phyloP scores from a whole-genome alignment of 1,139 yeast species.

The Suhomyces guaymorum region DNA sequence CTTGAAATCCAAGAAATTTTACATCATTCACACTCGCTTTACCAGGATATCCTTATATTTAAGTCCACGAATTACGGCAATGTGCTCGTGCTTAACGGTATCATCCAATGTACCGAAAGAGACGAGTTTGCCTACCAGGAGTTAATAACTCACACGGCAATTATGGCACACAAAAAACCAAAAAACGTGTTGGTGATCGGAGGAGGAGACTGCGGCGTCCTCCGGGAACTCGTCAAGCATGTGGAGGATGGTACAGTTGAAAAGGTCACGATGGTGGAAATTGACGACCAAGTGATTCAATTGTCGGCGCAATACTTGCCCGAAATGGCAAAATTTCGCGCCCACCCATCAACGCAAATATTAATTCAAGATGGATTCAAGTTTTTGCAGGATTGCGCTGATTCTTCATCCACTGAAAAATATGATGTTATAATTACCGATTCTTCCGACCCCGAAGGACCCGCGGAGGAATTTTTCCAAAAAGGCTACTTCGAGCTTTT shows the following conservation, averaged over 20 bases:
- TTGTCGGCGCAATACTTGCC: constrained; percentile 78
- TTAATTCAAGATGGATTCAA: constrained; percentile 88
- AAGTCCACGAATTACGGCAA: constrained; percentile 77
- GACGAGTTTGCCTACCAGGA: constrained; percentile 93
- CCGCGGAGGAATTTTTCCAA: constrained; percentile 92
- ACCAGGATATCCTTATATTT: constrained; percentile 60
- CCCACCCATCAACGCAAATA: constrained; percentile 71
- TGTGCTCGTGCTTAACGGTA: constrained; percentile 83
- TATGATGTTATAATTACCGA: constrained; percentile 93
- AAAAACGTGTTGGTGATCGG: constrained; percentile 81
- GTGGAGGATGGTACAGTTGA: constrained; percentile 52
- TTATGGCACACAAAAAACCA: constrained; percentile 74
- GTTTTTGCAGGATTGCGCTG: constrained; percentile 64
- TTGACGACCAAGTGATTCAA: constrained; percentile 82
- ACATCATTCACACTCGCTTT: constrained; percentile 38
- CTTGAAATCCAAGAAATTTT: constrained; percentile 36
- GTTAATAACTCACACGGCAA: constrained; percentile 78
- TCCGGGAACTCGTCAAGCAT: constrained; percentile 84
- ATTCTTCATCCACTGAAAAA: constrained; percentile 32
- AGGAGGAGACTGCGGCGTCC: constrained; percentile 94
- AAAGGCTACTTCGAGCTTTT: constrained; percentile 75
- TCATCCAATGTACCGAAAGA: constrained; percentile 83
- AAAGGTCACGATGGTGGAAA: constrained; percentile 80
- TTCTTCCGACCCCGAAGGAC: constrained; percentile 97
- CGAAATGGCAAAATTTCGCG: constrained; percentile 69